A percentile compares a stretch with the other conserved stretches of the same genome.
Conservation (phyloP, 2,329 filamentous ascomycete species). For the Scedosporium dehoogii region DNA sequence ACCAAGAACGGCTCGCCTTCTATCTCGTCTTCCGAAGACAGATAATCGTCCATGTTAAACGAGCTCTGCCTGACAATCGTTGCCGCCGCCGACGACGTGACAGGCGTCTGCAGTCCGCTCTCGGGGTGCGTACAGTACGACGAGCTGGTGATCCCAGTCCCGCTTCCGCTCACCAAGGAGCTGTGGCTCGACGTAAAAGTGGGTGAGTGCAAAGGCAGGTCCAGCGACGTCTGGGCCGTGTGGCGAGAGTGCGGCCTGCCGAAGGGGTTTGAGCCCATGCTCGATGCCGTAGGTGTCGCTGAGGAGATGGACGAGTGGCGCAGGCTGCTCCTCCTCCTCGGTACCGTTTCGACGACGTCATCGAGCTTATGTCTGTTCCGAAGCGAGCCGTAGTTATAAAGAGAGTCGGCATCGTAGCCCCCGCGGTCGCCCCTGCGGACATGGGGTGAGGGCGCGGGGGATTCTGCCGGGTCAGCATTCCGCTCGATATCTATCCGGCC, state of each 20-base stretch:
- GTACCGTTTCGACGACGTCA: slow-evolving; percentile 21
- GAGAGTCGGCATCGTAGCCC: slow-evolving; percentile 7
- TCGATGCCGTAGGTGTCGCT: slow-evolving; percentile 29
- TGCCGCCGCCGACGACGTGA: neutral
- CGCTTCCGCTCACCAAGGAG: slow-evolving; percentile 8
- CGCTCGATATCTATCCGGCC: slow-evolving; percentile 7
- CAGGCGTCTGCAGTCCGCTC: slow-evolving; percentile 6
- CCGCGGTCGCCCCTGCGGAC: slow-evolving; percentile 9
- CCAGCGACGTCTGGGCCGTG: slow-evolving; percentile 35
- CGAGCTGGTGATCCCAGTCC: neutral
- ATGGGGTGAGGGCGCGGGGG: slow-evolving; percentile 11
- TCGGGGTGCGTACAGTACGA: slow-evolving; percentile 10
- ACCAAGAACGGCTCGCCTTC: neutral
- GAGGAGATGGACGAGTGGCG: slow-evolving; percentile 33
- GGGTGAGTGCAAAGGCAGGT: slow-evolving; percentile 16
- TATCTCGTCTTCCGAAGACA: slow-evolving; percentile 26
- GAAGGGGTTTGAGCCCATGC: slow-evolving; percentile 28
- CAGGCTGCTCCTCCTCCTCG: slow-evolving; percentile 23
- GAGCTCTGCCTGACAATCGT: slow-evolving; percentile 1
- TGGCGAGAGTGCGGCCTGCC: slow-evolving; percentile 29
- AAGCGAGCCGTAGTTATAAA: slow-evolving; percentile 13
- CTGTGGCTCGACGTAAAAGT: slow-evolving; percentile 12
- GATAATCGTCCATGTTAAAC: slow-evolving; percentile 29
- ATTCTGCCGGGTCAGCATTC: neutral
- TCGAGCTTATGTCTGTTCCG: slow-evolving; percentile 15